These are phyloP conservation scores for Metroxylon sagu DNA, from an alignment of 176 grass and related monocot species.

Conservation along the genomic window DNA sequence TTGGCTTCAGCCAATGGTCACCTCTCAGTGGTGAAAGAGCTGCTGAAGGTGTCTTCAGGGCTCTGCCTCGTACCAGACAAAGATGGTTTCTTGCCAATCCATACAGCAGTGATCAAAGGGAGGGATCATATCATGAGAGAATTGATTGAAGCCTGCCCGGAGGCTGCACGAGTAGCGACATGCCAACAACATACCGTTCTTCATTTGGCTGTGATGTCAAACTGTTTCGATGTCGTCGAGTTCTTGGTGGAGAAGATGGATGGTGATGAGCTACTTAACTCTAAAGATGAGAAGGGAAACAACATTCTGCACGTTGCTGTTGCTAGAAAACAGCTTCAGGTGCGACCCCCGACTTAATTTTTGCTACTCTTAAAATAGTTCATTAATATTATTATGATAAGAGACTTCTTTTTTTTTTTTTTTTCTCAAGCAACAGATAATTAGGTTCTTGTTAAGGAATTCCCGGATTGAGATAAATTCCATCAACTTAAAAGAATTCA, in stretches of 20 bases:
- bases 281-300: conserved; percentile 9
- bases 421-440: too few relatives aligned
- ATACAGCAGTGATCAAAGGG: conserved; percentile 6
- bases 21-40: background rate
- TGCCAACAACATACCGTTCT: background rate
- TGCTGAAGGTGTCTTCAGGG: background rate
- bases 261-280: background rate
- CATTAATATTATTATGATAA: too few relatives aligned
- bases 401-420: background rate
- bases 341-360: background rate
- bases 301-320: conserved; percentile 15
- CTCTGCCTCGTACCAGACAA: conserved; percentile 4
- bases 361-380: background rate
- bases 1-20: conserved; percentile 13
- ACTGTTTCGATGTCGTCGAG: background rate
- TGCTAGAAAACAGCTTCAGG: background rate
- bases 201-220: conserved; percentile 12
- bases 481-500: too few relatives aligned
- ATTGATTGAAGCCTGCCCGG: background rate
- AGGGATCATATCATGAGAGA: background rate
- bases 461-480: too few relatives aligned
- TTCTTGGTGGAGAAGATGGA: background rate
- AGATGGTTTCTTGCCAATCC: conserved; percentile 10
- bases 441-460: too few relatives aligned
- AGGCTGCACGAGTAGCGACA: background rate